Base-by-base conservation (phyloP, 1,139 yeast genomes). In the Geotrichum fermentans region DNA sequence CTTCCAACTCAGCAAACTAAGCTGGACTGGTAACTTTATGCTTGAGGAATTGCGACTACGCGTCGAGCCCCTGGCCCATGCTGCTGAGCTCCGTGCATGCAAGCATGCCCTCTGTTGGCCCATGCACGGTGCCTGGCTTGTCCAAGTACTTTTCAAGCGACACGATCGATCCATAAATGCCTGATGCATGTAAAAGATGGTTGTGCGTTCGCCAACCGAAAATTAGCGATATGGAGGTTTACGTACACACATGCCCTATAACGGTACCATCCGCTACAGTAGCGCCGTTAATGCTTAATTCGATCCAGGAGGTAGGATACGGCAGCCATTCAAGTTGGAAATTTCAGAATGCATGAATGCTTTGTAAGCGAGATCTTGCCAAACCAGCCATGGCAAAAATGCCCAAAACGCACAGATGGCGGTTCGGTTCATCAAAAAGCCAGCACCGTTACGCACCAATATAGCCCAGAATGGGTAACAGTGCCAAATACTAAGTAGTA, bases 241-340 rank as follows among this genome's bases (percentile, higher is more conserved):
- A 21, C 39, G 34, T 47, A 50, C 4, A 32, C 29, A 17, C 37
- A 30, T 11, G 30, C 37, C n/a, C n/a, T n/a, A n/a, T n/a, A n/a
- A n/a, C n/a, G n/a, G n/a, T n/a, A 3, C 3, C n/a, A 4, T 34
- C 41, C 3, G 42, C 29, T 17, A 39, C 20, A 3, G 26, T 36
- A 6, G n/a, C 17, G 22, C 14, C 41, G 13, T 17, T 16, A 7
- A 48, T 24, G n/a, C 52, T 52, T 52, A 51, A n/a, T n/a, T n/a
- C n/a, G 48, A n/a, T 34, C 49, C 16, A 51, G 11, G 32, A 54
- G 50, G 36, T 52, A 52, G 28, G 56, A 37, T 1, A 56, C 62
- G 4, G 58, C 61, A 8, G 61, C 62, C 58, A 58, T 50, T 59
- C 60, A 58, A 21, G 58, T 56, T 33, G 58, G 62, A 39, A 57